Evolutionary conservation across 495 filamentous ascomycete species (phyloP), one percentile per base, ranked within the genome.

Genomic region (Hypoxylon fragiforme): DNA sequence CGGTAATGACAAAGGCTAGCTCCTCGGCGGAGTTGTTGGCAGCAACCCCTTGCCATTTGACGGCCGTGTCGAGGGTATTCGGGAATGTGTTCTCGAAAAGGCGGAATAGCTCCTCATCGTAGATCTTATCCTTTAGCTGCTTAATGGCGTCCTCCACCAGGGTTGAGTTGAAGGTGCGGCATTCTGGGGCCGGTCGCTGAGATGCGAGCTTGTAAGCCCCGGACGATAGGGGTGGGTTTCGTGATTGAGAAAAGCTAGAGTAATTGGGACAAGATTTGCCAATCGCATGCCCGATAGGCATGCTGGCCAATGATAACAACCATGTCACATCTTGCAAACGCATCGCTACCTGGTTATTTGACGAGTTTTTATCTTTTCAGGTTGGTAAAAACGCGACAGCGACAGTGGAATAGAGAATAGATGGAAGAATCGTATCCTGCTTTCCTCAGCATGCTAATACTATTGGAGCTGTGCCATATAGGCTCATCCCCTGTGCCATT

Each of bases 41-140:
- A 15, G 82, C 79, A 46, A 75, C 77, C 15, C 83, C 83, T 21
- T 76, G 74, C 81, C 80, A 85, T 63, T 76, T 81, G 43, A 86
- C 72, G 21, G 81, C 79, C 14, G 83, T 84, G 57, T 85, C 83
- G 31, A 85, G 68, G 2, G 83, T 84, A 53, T 83, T 84, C 0
- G 82, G 79, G 56, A 78, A 85, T 24, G 75, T 73, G 57, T 85
- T 85, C 51, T 78, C 72, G 58, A 86, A 86, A 18, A 86, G 76
- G 1, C 80, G 80, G 62, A 74, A 79, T 4, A 85, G 73, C 59
- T 85, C 83, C 1, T 77, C 80, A 61, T 86, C 82, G 12, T 57
- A 64, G 50, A 84, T 84, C 15, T 71, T 67, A 6, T 60, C 60
- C 46, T 73, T 63, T 56, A 81, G 68, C 9, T 69, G 70, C 20